Percentiles rank a stretch among this genome's conserved stretches.
phyloP scores from a whole-genome alignment of 345 rosid species.

The rapeseed (Brassica napus) region DNA sequence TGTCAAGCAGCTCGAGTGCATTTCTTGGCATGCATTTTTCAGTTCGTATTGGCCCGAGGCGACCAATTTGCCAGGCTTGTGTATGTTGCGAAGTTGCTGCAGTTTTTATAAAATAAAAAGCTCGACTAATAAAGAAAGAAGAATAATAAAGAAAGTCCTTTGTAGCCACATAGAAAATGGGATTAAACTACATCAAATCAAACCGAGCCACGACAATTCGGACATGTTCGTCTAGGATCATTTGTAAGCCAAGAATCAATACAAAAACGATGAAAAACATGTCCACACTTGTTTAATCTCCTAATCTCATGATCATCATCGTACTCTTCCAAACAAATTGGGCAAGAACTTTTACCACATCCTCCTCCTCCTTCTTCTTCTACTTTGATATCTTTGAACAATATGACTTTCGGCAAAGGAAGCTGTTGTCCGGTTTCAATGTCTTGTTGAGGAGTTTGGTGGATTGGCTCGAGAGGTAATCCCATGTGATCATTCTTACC shows the following conservation, averaged over 20 bases:
- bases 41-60: too few species aligned
- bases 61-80: too few species aligned
- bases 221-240: not conserved
- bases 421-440: constrained; percentile 22
- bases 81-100: too few species aligned
- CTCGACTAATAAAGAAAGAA: too few species aligned
- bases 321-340: not conserved
- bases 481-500: not conserved
- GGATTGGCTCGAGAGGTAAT: not conserved
- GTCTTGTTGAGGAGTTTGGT: constrained; percentile 12
- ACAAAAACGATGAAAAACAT: constrained; percentile 22
- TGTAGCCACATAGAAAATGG: too few species aligned
- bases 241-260: constrained; percentile 25
- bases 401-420: not conserved
- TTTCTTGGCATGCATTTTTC: too few species aligned
- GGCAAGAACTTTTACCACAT: not conserved
- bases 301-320: constrained; percentile 21
- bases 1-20: too few species aligned
- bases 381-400: constrained; percentile 24
- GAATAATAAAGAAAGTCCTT: too few species aligned
- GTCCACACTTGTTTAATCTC: constrained; percentile 21
- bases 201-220: constrained; percentile 24
- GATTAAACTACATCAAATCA: not conserved
- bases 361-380: not conserved
- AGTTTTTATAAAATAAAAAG: too few species aligned